Conservation (phyloP, 179 eudicot species). For the Spergularia azorica region DNA sequence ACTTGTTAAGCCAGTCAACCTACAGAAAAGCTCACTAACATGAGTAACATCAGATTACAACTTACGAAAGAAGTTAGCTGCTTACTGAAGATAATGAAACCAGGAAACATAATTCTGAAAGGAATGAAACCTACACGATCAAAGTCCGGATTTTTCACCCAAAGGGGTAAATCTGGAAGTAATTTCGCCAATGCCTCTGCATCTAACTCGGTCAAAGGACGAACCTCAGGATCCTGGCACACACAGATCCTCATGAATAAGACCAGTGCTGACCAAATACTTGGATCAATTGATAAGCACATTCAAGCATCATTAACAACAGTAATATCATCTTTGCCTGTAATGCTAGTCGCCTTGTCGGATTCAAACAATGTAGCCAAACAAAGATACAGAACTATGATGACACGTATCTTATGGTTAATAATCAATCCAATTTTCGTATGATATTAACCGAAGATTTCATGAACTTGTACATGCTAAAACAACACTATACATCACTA, state of each 20-base stretch:
- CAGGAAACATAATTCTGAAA: not conserved
- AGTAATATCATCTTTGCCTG: not conserved
- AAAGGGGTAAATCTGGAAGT: constrained; percentile 69
- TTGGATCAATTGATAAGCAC: constrained; percentile 6
- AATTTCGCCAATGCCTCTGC: constrained; percentile 47
- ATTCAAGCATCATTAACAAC: not conserved
- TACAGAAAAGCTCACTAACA: constrained; percentile 29
- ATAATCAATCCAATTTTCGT: too few species aligned
- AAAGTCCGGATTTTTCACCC: constrained; percentile 90
- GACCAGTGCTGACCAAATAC: not conserved
- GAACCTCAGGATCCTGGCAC: constrained; percentile 53
- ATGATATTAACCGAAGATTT: not conserved
- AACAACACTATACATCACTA: not conserved
- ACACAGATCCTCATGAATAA: constrained; percentile 4
- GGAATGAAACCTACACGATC: constrained; percentile 50
- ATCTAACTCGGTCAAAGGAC: constrained; percentile 53
- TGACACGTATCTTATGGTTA: too few species aligned
- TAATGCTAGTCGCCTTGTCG: not conserved
- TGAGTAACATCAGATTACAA: constrained; percentile 2
- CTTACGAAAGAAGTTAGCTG: not conserved
- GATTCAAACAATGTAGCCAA: not conserved
- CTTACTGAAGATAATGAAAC: not conserved
- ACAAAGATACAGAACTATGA: not conserved
- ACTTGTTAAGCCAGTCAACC: constrained; percentile 95
- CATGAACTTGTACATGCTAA: not conserved